Evolutionary conservation across 495 filamentous ascomycete genomes (phyloP), one percentile per base, ranked within the genome.

Genomic region (Neurospora tetraspora): DNA sequence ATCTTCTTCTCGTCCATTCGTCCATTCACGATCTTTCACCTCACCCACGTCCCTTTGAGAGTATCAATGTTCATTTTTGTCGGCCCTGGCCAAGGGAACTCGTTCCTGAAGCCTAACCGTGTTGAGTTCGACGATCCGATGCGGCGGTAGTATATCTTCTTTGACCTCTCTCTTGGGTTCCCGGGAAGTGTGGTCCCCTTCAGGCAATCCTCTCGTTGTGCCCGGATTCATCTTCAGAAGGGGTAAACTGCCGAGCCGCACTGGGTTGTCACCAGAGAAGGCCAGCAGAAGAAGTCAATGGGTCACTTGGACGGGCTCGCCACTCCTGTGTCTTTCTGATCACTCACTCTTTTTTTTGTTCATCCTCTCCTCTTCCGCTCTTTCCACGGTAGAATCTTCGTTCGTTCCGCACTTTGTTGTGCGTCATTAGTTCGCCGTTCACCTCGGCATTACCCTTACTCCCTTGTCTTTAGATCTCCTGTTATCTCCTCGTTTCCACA

Each of bases 261-360:
- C 70, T 74, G 73, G 73, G 14, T 18, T 65, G 27, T 65, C 53
- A 65, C 27, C 53, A 65, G 53, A 34, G 53, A 36, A 65, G 53
- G 53, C 53, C 53, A 65, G 53, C 53, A 34, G 53, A 16, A 14
- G 5, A 14, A 68, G 31, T 76, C 71, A 45, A 75, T 73, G 72
- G 74, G 47, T 39, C 69, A 65, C n/a, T 71, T 45, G 43, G 69
- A 20, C 71, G 45, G 40, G 53, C 59, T 43, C 39, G 73, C 39
- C 76, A 74, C 74, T 80, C 78, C 75, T 80, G 78, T 78, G 73
- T 80, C 77, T 77, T 31, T 37, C 20, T 72, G 40, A 37, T 73
- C 23, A 65, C 18, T 27, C 9, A 12, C 65, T 16, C 69, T 71
- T 9, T 73, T n/a, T 70, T 38, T 73, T 20, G 23, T 37, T 34